Base-by-base conservation (phyloP, 1,284 basidiomycete genomes). In the Coniferiporia sulphurascens region DNA sequence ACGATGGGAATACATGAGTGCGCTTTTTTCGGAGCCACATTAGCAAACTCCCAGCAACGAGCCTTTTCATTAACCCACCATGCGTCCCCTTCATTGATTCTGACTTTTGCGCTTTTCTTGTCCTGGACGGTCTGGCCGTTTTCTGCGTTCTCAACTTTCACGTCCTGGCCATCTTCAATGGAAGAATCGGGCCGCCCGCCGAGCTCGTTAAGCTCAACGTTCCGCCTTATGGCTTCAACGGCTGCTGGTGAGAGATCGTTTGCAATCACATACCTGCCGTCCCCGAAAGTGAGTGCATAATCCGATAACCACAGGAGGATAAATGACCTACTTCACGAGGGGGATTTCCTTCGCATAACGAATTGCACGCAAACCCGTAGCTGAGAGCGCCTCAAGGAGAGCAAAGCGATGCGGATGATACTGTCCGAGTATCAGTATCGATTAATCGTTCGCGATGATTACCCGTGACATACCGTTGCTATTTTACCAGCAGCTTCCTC, bases 331-430 rank as follows among this genome's bases (percentile, higher is more conserved):
- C 91, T 87, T 91, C 63, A 95, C 83, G 43, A 91, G 80, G 0
- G 96, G 95, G 9, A 99, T 95, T 74, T 99, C 96, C 67, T 98
- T 95, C 0, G 96, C 96, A 71, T 99, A 99, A 35, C 96, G 91
- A 63, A 99, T 98, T 3, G 95, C 91, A 10, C 96, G 87, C 22
- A 99, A 80, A 22, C 96, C 96, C 0, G 97, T 99, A 0, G 96
- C 96, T 15, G 93, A 95, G 17, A 99, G 84, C 0, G 95, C 94
- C 73, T 99, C 96, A n/a, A 99, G 79, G 12, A 97, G 80, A 8
- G 87, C 86, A 67, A 95, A 86, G 64, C 84, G 86, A 65, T 86
- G 80, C 0, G 86, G 79, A 36, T 75, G 73, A 67, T 83, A 86
- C 72, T 78, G 63, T 38, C 54, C 17, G 3, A 32, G 7, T 55